These are phyloP conservation scores for Colletotrichum costaricense DNA, from an alignment of 2,329 filamentous ascomycete genomes.

Conservation along the genomic window DNA sequence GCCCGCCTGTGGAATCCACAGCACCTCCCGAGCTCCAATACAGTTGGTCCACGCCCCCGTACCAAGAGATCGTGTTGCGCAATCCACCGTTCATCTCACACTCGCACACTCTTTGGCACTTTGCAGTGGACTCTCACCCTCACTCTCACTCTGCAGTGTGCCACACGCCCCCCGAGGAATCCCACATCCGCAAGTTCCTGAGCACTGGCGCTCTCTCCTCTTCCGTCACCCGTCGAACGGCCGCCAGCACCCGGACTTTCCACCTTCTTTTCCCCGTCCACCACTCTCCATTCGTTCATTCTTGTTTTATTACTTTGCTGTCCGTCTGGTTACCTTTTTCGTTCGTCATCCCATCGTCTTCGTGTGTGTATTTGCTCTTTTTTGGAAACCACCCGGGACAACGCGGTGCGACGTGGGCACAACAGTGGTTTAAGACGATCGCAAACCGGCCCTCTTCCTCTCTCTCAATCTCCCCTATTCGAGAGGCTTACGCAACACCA, in stretches of 20 bases:
- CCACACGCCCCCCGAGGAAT: slow-evolving; percentile 16
- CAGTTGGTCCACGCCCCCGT: slow-evolving; percentile 34
- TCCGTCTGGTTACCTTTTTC: slow-evolving; percentile 11
- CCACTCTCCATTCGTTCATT: slow-evolving; percentile 15
- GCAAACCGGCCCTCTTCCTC: neutral
- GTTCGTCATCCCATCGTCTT: slow-evolving; percentile 5
- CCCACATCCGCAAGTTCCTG: neutral
- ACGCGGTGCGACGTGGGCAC: neutral
- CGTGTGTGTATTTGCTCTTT: neutral
- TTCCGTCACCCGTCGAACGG: slow-evolving; percentile 7
- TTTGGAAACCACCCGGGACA: neutral
- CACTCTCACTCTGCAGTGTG: neutral
- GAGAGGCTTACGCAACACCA: slow-evolving; percentile 9
- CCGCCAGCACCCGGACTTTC: slow-evolving; percentile 28
- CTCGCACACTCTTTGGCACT: neutral
- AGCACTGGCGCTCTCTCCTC: neutral
- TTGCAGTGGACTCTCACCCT: neutral
- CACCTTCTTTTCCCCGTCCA: slow-evolving; percentile 26
- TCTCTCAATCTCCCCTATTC: slow-evolving; percentile 14
- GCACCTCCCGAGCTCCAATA: slow-evolving; percentile 29
- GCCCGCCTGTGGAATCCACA: slow-evolving; percentile 33
- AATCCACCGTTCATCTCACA: slow-evolving; percentile 26
- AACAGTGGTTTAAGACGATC: neutral
- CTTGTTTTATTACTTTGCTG: slow-evolving; percentile 26
- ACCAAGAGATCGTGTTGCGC: slow-evolving; percentile 35